Base-by-base conservation (phyloP, 768 basidiomycete genomes). In the Collybiopsis luxurians region DNA sequence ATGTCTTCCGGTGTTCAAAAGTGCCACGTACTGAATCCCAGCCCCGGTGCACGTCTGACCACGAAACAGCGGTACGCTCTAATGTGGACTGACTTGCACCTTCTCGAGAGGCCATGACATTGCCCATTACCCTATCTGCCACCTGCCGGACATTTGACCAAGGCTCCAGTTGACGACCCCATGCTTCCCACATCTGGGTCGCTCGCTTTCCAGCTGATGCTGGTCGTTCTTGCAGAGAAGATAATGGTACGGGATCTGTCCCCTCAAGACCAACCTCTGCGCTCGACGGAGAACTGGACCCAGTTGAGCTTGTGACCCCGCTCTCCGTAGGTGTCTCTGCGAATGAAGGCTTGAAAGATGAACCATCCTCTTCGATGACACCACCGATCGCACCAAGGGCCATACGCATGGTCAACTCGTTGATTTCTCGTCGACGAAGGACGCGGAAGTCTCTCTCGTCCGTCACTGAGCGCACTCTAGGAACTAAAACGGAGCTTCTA, bases 321-420 rank as follows among this genome's bases (percentile, higher is more conserved):
- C n/a, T n/a, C n/a, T n/a, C n/a, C n/a, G n/a, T n/a, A n/a, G 43
- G 28, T 31, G 51, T 5, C 26, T 47, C 31, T n/a, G 56, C 48
- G 23, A 42, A 42, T 21, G 47, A 27, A 44, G 27, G 39, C 27
- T 59, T n/a, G 64, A 58, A 23, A 61, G 61, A 10, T 47, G 74
- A 75, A 56, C 72, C 66, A 30, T 70, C 66, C 26, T 67, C 61
- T 44, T 83, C 84, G 5, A 92, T 65, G 6, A 74, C 63, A 11
- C 92, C 92, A 10, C 92, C 92, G 6, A 91, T 78, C 0, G 81
- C 80, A 31, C 87, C 89, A 36, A 92, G 77, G 4, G 83, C 92
- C 84, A 92, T 90, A n/a, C 89, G 82, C 78, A 91, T 87, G 0
- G 82, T 85, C 44, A 94, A 71, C 63, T 90, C 86, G 66, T 94